Percentiles rank a stretch among this genome's conserved stretches.
phyloP scores from a whole-genome alignment of 2,329 filamentous ascomycete species.

The Sordariomycetes sp. region DNA sequence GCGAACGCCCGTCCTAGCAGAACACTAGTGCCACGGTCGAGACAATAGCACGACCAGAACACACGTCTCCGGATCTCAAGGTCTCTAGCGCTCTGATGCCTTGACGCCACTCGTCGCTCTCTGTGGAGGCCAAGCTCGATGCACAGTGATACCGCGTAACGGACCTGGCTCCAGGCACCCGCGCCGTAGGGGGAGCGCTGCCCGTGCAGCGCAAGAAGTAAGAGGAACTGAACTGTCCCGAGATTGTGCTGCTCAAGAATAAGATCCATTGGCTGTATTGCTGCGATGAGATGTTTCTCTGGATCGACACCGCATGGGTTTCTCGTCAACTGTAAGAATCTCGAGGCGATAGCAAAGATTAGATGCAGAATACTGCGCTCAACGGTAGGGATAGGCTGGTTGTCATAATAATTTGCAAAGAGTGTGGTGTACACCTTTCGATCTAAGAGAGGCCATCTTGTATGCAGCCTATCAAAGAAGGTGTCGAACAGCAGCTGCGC shows the following conservation, averaged over 20 bases:
- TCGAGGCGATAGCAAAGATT: conserved; percentile 14
- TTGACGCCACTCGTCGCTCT: conserved; percentile 2
- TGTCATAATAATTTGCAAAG: conserved; percentile 10
- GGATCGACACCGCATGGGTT: conserved; percentile 14
- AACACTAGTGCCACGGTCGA: conserved; percentile 22
- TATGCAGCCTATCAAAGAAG: conserved; percentile 16
- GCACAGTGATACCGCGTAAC: conserved; percentile 18
- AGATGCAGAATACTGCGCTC: conserved; percentile 15
- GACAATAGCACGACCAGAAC: conserved; percentile 24
- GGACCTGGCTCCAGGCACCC: conserved; percentile 22
- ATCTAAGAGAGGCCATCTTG: conserved; percentile 15
- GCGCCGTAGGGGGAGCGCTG: conserved; percentile 22
- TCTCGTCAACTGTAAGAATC: conserved; percentile 14
- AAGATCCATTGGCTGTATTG: conserved; percentile 19
- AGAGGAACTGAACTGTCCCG: conserved; percentile 19
- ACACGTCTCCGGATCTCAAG: conserved; percentile 17
- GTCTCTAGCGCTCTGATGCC: conserved; percentile 6
- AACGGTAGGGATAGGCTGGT: conserved; percentile 10
- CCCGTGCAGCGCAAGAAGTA: conserved; percentile 21
- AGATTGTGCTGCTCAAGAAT: conserved; percentile 22
- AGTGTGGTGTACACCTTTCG: conserved; percentile 9
- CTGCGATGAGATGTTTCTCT: conserved; percentile 17
- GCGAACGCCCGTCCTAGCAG: conserved; percentile 22
- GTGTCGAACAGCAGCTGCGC: conserved; percentile 12
- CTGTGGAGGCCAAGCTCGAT: conserved; percentile 22